phyloP scores from a whole-genome alignment of 2,329 filamentous ascomycete species.

The Mycosphaerella sp. region DNA sequence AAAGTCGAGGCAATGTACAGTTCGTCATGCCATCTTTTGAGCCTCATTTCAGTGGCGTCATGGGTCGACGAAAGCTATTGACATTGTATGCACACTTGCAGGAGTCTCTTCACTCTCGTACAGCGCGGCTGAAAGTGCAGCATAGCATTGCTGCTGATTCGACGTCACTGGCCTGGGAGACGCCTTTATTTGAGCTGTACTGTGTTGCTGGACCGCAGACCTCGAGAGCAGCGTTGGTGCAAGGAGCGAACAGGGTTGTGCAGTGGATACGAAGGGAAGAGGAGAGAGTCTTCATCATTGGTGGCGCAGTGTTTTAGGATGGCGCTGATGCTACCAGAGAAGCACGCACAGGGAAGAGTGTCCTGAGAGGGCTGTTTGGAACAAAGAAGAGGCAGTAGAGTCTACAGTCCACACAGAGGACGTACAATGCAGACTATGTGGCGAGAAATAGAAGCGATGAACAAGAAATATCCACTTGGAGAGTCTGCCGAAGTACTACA shows the following conservation, averaged over 20 bases:
- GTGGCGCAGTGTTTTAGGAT: slow-evolving; percentile 68
- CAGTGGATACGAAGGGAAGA: slow-evolving; percentile 91
- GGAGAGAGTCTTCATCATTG: slow-evolving; percentile 92
- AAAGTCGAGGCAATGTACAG: slow-evolving; percentile 88
- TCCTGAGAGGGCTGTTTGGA: neutral
- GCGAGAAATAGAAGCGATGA: too few relatives aligned
- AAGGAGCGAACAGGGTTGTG: slow-evolving; percentile 81
- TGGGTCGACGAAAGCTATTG: slow-evolving; percentile 54
- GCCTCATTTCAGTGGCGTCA: slow-evolving; percentile 54
- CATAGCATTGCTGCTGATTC: slow-evolving; percentile 70
- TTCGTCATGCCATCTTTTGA: slow-evolving; percentile 83
- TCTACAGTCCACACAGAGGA: neutral
- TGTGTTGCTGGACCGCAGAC: slow-evolving; percentile 76
- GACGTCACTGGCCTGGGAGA: slow-evolving; percentile 83
- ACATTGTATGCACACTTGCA: slow-evolving; percentile 82
- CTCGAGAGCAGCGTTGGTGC: slow-evolving; percentile 61
- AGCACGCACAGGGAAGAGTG: neutral
- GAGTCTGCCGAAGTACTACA: too few relatives aligned
- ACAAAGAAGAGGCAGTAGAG: neutral
- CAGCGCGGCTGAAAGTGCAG: slow-evolving; percentile 78
- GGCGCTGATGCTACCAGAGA: neutral
- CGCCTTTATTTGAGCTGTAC: slow-evolving; percentile 87
- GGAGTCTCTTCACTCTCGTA: slow-evolving; percentile 73
- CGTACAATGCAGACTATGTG: neutral
- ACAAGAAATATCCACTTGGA: too few relatives aligned